These are phyloP conservation scores for Coriolopsis trogii DNA, from an alignment of 1,284 basidiomycete species.

Conservation along the genomic window DNA sequence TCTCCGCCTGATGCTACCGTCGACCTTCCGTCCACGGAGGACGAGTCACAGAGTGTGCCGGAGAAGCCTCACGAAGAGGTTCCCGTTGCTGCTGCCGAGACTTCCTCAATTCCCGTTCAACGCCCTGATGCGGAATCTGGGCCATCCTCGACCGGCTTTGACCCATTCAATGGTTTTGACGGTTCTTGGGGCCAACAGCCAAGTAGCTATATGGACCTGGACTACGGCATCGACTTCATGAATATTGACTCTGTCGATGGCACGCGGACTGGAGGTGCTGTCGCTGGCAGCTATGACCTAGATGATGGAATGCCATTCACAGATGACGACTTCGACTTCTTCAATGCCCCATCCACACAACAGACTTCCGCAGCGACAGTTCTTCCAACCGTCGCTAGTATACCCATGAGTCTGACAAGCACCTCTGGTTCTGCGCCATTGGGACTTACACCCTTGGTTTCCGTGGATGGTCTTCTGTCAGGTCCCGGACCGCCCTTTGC, in stretches of 20 bases:
- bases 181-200: conserved; percentile 45
- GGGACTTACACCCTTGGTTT: conserved; percentile 36
- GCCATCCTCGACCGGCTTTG: conserved; percentile 14
- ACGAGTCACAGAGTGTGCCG: not conserved
- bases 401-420: conserved; percentile 28
- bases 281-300: conserved; percentile 48
- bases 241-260: conserved; percentile 42
- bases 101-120: not conserved
- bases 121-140: not conserved
- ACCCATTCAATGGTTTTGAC: conserved; percentile 29
- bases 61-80: conserved; percentile 1
- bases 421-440: conserved; percentile 25
- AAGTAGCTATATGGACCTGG: conserved; percentile 45
- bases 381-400: conserved; percentile 10
- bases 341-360: conserved; percentile 46
- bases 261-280: conserved; percentile 32
- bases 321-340: conserved; percentile 81
- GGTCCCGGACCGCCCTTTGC: conserved; percentile 31
- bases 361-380: conserved; percentile 10
- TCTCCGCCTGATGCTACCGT: conserved; percentile 23
- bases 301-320: conserved; percentile 65
- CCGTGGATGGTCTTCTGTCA: conserved; percentile 33
- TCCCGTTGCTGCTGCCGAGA: not conserved
- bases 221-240: conserved; percentile 48
- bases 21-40: conserved; percentile 21